phyloP scores from a whole-genome alignment of 2,329 filamentous ascomycete genomes.

The Endoconidiophora laricicola region DNA sequence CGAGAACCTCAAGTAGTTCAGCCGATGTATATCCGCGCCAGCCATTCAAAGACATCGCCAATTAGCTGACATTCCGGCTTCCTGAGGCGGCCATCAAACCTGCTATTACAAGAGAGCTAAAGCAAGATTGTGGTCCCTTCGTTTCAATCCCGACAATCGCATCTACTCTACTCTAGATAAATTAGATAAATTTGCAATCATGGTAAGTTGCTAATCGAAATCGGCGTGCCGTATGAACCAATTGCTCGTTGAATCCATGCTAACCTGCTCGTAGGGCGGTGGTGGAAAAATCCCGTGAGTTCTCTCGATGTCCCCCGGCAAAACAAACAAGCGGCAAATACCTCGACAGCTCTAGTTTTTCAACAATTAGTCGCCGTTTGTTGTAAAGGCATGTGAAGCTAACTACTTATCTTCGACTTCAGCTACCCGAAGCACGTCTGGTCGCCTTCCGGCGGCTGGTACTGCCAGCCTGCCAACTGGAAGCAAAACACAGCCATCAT shows the following conservation, averaged over 20 bases:
- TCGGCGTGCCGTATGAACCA: no score
- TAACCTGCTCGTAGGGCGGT: slow-evolving; percentile 1
- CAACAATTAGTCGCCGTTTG: background rate
- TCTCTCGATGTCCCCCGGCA: background rate
- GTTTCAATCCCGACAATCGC: no score
- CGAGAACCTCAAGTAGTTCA: background rate
- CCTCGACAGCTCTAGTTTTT: background rate
- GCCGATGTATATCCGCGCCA: slow-evolving; percentile 4
- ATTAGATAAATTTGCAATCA: no score
- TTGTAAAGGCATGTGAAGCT: slow-evolving; percentile 5
- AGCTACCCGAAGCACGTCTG: slow-evolving; percentile 99
- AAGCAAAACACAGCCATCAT: slow-evolving; percentile 75
- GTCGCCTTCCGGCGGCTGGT: slow-evolving; percentile 97
- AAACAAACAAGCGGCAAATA: background rate
- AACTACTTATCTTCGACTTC: slow-evolving; percentile 14
- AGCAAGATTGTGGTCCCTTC: no score
- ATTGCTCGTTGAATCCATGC: background rate
- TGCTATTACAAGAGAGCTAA: no score
- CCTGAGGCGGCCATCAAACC: no score
- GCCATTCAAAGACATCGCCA: slow-evolving; percentile 1
- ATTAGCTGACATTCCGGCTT: slow-evolving; percentile 1
- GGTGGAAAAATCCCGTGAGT: slow-evolving; percentile 13
- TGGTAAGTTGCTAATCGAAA: no score
- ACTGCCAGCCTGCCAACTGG: slow-evolving; percentile 89
- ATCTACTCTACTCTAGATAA: no score